Conservation (phyloP, 169 alveolate species). For the Babesia divergens region DNA sequence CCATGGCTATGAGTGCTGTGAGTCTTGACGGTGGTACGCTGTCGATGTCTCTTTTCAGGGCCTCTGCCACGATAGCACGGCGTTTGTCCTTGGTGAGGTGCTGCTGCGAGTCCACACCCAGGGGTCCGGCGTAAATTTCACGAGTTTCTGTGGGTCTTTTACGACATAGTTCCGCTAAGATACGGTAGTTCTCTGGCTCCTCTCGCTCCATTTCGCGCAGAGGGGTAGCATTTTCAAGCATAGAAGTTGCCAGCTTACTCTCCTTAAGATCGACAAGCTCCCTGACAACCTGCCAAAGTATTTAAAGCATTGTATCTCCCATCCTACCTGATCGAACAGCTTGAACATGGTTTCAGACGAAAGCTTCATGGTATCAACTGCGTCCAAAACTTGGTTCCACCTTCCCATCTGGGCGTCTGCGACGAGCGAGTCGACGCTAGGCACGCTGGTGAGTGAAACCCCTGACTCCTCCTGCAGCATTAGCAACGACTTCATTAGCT, state of each 20-base stretch:
- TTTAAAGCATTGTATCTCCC: background rate
- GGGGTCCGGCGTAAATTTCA: constrained; percentile 53
- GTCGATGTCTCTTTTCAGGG: constrained; percentile 60
- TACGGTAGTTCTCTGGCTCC: constrained; percentile 52
- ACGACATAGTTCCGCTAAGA: constrained; percentile 38
- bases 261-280: constrained; percentile 75
- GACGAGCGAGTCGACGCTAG: constrained; percentile 68
- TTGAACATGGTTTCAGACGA: constrained; percentile 69
- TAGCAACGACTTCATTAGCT: constrained; percentile 63
- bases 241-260: constrained; percentile 52
- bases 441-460: constrained; percentile 67
- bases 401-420: constrained; percentile 74
- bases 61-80: constrained; percentile 63
- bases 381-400: constrained; percentile 74
- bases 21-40: constrained; percentile 75
- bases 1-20: constrained; percentile 75
- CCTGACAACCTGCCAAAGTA: constrained; percentile 41
- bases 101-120: constrained; percentile 35
- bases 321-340: constrained; percentile 69
- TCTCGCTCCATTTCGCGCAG: constrained; percentile 44
- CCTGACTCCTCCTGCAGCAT: constrained; percentile 76
- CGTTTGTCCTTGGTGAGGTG: constrained; percentile 51
- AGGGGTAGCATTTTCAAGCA: constrained; percentile 57
- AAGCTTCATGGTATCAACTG: constrained; percentile 68
- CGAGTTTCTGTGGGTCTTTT: constrained; percentile 54